Conservation (phyloP, 768 basidiomycete genomes). For the Steccherinum ochraceum region DNA sequence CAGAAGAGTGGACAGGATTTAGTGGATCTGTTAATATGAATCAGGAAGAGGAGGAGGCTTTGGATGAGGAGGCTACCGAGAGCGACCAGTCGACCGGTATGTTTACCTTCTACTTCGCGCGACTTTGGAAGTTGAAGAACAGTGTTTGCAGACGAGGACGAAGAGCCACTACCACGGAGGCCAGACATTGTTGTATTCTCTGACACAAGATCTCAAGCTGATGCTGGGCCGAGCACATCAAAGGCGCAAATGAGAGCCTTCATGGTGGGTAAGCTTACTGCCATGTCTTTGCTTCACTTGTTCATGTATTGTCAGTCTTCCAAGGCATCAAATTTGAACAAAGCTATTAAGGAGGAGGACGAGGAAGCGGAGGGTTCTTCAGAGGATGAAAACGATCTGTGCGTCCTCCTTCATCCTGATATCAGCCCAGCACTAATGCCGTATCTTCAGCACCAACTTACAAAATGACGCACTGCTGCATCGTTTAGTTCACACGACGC, state of each 20-base stretch:
- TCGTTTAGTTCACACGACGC: slow-evolving; percentile 70
- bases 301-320: slow-evolving; percentile 52
- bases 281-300: background rate
- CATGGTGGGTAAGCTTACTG: slow-evolving; percentile 53
- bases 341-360: slow-evolving; percentile 21
- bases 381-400: slow-evolving; percentile 53
- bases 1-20: slow-evolving; percentile 35
- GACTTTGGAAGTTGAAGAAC: background rate
- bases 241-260: slow-evolving; percentile 58
- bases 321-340: slow-evolving; percentile 57
- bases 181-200: slow-evolving; percentile 56
- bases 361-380: slow-evolving; percentile 29
- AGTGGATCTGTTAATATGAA: slow-evolving; percentile 1
- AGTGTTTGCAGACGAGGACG: slow-evolving; percentile 29
- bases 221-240: slow-evolving; percentile 15
- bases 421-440: background rate
- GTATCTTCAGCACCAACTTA: slow-evolving; percentile 51
- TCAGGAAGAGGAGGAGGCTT: slow-evolving; percentile 6
- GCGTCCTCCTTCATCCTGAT: slow-evolving; percentile 7
- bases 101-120: background rate
- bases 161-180: slow-evolving; percentile 24
- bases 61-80: background rate
- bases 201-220: slow-evolving; percentile 24
- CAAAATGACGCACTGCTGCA: slow-evolving; percentile 78
- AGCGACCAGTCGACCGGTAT: slow-evolving; percentile 1